phyloP scores from a whole-genome alignment of 331 rosid genomes.

The Acacia pycnantha region DNA sequence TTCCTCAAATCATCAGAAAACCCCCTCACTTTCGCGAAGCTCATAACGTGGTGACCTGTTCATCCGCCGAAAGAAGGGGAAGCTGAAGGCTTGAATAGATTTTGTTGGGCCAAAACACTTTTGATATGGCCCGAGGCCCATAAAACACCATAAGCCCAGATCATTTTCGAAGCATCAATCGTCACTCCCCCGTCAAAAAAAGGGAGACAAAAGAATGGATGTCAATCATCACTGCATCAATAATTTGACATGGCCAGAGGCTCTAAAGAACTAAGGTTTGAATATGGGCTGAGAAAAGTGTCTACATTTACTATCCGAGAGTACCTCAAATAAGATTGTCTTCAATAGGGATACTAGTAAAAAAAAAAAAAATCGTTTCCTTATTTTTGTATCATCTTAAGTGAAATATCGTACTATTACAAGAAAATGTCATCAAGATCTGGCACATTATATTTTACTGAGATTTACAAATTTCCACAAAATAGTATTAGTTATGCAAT shows the following conservation, averaged over 20 bases:
- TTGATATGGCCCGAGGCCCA: not conserved
- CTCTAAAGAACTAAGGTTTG: no score
- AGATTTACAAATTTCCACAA: not conserved
- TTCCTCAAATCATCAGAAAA: not conserved
- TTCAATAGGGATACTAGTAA: no score
- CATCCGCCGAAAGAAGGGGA: no score
- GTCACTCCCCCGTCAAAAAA: not conserved
- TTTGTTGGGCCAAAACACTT: not conserved
- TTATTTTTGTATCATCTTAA: not conserved
- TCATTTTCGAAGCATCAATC: not conserved
- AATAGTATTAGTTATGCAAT: not conserved
- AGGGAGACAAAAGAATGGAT: not conserved
- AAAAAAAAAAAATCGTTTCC: not conserved
- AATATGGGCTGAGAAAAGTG: no score
- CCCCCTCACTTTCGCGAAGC: not conserved
- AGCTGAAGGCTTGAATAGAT: not conserved
- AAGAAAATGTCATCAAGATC: no score
- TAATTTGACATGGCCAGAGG: no score
- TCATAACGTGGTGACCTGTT: no score
- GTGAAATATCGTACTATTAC: not conserved
- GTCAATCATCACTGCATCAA: not conserved
- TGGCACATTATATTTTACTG: no score
- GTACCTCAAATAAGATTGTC: no score
- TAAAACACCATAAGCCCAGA: not conserved
- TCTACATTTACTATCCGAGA: fast-evolving